Percentiles rank a stretch among this genome's conserved stretches.
Evolutionary conservation across 1,284 basidiomycete genomes (phyloP).

Genomic region (Cryptococcus hybrid): DNA sequence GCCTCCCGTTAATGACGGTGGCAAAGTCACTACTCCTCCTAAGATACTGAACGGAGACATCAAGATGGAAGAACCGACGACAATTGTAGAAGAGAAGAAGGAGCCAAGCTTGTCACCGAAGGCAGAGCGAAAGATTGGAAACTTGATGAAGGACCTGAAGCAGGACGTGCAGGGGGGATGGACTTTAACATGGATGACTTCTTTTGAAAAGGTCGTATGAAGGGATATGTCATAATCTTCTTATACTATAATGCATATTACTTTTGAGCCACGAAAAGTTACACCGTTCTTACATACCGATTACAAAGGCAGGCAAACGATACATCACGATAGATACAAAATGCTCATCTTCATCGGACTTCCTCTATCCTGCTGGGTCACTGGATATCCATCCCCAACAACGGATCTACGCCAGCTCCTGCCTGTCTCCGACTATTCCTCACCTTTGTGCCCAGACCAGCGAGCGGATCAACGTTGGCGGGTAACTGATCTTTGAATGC

Average conservation of each 20-base stretch:
- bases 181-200: slow-evolving; percentile 51
- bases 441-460: slow-evolving; percentile 17
- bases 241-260: no score
- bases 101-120: slow-evolving; percentile 55
- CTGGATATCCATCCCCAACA: slow-evolving; percentile 11
- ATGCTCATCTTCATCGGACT: background rate
- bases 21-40: background rate
- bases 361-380: background rate
- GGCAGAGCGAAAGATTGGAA: slow-evolving; percentile 64
- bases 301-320: no score
- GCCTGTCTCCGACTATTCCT: background rate
- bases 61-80: slow-evolving; percentile 2
- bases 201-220: slow-evolving; percentile 24
- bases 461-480: slow-evolving; percentile 12
- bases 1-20: background rate
- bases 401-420: slow-evolving; percentile 6
- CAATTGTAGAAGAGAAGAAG: slow-evolving; percentile 54
- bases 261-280: no score
- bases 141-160: slow-evolving; percentile 58
- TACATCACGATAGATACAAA: background rate
- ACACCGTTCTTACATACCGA: no score
- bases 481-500: background rate
- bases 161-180: slow-evolving; percentile 46
- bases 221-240: background rate
- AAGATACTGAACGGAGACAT: slow-evolving; percentile 1